These are phyloP conservation scores for Diaporthe velutina DNA, from an alignment of 2,329 filamentous ascomycete genomes.

Conservation along the genomic window DNA sequence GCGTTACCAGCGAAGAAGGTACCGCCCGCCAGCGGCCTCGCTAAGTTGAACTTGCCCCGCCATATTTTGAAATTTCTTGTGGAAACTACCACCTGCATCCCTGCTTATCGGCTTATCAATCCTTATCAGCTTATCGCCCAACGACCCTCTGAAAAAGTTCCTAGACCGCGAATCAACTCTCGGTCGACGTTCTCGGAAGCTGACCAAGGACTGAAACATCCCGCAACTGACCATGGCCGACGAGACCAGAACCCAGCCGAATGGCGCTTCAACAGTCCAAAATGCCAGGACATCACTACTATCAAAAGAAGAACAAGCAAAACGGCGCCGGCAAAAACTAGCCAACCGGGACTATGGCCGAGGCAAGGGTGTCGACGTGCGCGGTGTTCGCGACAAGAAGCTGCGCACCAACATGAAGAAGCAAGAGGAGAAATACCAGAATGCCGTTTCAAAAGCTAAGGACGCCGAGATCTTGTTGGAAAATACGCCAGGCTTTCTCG, in stretches of 20 bases:
- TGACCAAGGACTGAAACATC: background rate
- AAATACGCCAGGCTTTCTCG: slow-evolving; percentile 86
- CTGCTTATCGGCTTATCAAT: slow-evolving; percentile 25
- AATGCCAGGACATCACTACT: slow-evolving; percentile 65
- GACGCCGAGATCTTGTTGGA: slow-evolving; percentile 96
- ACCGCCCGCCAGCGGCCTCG: background rate
- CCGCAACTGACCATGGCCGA: slow-evolving; percentile 49
- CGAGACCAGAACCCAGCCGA: slow-evolving; percentile 56
- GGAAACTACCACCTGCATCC: slow-evolving; percentile 1
- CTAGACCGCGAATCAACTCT: background rate
- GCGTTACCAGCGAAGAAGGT: background rate
- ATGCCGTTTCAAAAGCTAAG: slow-evolving; percentile 86
- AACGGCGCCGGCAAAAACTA: slow-evolving; percentile 65
- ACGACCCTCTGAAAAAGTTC: slow-evolving; percentile 36
- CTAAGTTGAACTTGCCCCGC: slow-evolving; percentile 29
- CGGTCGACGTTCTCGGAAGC: background rate
- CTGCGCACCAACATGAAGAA: slow-evolving; percentile 82
- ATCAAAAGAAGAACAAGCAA: slow-evolving; percentile 64
- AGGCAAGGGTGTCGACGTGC: slow-evolving; percentile 80
- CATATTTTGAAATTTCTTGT: slow-evolving; percentile 36
- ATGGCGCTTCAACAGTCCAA: slow-evolving; percentile 66
- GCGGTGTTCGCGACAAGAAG: slow-evolving; percentile 88
- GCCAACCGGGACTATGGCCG: slow-evolving; percentile 87
- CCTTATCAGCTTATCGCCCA: background rate
- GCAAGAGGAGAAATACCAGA: slow-evolving; percentile 85